phyloP scores from a whole-genome alignment of 2,329 filamentous ascomycete species.

The Tricladium varicosporioides region DNA sequence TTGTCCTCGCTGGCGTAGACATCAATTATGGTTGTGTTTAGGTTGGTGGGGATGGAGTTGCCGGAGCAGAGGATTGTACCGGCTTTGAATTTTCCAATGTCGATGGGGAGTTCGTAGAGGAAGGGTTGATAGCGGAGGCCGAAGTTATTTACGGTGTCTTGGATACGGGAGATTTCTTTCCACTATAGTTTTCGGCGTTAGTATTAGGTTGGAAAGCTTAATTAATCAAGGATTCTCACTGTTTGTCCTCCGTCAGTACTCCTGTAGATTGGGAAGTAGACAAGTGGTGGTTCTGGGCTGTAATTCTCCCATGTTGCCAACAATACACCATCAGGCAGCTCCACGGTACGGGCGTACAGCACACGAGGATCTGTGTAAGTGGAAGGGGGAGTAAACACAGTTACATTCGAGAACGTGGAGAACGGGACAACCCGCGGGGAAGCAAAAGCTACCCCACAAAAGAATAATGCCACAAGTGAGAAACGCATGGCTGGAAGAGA shows the following conservation, averaged over 20 bases:
- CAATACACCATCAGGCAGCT: slow-evolving; percentile 40
- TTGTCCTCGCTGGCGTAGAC: slow-evolving; percentile 62
- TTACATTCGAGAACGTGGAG: slow-evolving; percentile 30
- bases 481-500: slow-evolving; percentile 23
- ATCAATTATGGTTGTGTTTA: slow-evolving; percentile 65
- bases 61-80: slow-evolving; percentile 62
- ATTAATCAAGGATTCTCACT: neutral
- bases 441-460: slow-evolving; percentile 19
- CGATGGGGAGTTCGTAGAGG: slow-evolving; percentile 60
- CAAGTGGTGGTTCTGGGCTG: slow-evolving; percentile 49
- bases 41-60: slow-evolving; percentile 44
- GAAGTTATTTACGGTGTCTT: slow-evolving; percentile 62
- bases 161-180: slow-evolving; percentile 60
- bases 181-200: slow-evolving; percentile 39
- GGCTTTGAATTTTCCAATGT: slow-evolving; percentile 54
- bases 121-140: slow-evolving; percentile 69
- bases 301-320: slow-evolving; percentile 57
- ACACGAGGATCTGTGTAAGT: slow-evolving; percentile 31
- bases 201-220: neutral
- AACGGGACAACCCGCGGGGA: slow-evolving; percentile 19
- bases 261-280: slow-evolving; percentile 49
- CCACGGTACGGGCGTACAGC: slow-evolving; percentile 36
- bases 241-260: slow-evolving; percentile 47
- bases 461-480: slow-evolving; percentile 15
- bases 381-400: slow-evolving; percentile 28